phyloP scores from a whole-genome alignment of 1,284 basidiomycete genomes.

The Microbotryum intermedium region DNA sequence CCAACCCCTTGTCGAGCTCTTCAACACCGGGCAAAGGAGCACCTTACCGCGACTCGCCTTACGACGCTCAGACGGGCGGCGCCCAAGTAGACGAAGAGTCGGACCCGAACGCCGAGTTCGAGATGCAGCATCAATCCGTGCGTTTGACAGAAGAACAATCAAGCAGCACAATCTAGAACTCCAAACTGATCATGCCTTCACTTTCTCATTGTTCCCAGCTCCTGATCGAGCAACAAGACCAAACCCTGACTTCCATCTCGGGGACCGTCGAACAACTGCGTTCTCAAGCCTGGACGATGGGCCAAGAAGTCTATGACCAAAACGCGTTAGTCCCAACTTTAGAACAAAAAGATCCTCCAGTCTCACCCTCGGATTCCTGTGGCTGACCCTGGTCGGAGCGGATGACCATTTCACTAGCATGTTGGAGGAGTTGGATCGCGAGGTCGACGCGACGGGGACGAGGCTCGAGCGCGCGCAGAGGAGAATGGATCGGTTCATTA shows the following conservation, averaged over 20 bases:
- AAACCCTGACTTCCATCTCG: constrained; percentile 70
- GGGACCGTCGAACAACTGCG: constrained; percentile 71
- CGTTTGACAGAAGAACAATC: background rate
- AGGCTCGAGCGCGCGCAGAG: constrained; percentile 62
- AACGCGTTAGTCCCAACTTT: constrained; percentile 55
- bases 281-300: constrained; percentile 83
- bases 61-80: background rate
- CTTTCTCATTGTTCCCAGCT: constrained; percentile 47
- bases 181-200: background rate
- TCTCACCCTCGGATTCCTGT: no score
- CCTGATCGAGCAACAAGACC: constrained; percentile 75
- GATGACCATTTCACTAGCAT: constrained; percentile 52
- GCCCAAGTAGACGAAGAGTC: background rate
- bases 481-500: constrained; percentile 67
- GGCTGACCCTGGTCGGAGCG: background rate
- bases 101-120: constrained; percentile 8
- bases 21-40: constrained; percentile 2
- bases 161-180: background rate
- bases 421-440: constrained; percentile 66
- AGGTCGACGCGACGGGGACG: constrained; percentile 63
- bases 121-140: constrained; percentile 26
- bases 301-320: constrained; percentile 75
- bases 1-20: background rate
- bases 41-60: constrained; percentile 1
- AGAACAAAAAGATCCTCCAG: no score